Evolutionary conservation across 2,329 filamentous ascomycete species (phyloP).

Genomic region (Calonectria leucothoes): DNA sequence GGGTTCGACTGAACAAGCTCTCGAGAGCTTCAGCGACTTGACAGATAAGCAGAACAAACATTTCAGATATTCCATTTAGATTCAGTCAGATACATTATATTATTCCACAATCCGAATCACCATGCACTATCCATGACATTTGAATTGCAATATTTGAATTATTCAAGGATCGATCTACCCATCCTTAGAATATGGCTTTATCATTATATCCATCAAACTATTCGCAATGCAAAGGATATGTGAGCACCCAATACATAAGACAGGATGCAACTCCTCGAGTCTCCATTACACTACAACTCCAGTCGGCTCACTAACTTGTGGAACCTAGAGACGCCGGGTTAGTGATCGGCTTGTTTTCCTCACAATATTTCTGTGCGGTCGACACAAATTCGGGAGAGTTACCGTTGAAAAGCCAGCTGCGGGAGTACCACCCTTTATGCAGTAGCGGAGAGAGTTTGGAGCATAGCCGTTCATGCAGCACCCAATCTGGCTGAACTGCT

Average conservation of each 20-base stretch:
- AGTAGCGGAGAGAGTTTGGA: conserved; percentile 21
- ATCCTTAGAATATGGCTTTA: too few species aligned
- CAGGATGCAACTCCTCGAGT: too few species aligned
- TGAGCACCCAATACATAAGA: too few species aligned
- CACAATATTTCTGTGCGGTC: not conserved
- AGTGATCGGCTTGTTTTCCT: not conserved
- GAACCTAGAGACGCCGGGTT: not conserved
- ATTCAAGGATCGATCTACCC: too few species aligned
- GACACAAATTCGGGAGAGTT: not conserved
- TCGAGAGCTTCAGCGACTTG: not conserved
- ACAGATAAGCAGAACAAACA: not conserved
- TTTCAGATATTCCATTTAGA: conserved; percentile 4
- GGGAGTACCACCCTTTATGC: not conserved
- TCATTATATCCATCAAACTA: too few species aligned
- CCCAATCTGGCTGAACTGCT: conserved; percentile 17
- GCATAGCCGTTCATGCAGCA: conserved; percentile 26
- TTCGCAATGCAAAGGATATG: too few species aligned
- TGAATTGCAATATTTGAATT: too few species aligned
- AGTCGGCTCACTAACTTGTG: not conserved
- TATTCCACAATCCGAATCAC: too few species aligned
- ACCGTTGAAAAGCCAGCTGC: not conserved
- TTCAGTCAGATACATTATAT: not conserved
- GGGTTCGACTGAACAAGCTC: not conserved
- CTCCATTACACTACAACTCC: not conserved
- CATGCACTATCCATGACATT: too few species aligned